Percentiles rank a stretch among this genome's conserved stretches.
These are phyloP conservation scores for Ophiostoma sp. DNA, from an alignment of 2,329 filamentous ascomycete genomes.

Conservation along the genomic window DNA sequence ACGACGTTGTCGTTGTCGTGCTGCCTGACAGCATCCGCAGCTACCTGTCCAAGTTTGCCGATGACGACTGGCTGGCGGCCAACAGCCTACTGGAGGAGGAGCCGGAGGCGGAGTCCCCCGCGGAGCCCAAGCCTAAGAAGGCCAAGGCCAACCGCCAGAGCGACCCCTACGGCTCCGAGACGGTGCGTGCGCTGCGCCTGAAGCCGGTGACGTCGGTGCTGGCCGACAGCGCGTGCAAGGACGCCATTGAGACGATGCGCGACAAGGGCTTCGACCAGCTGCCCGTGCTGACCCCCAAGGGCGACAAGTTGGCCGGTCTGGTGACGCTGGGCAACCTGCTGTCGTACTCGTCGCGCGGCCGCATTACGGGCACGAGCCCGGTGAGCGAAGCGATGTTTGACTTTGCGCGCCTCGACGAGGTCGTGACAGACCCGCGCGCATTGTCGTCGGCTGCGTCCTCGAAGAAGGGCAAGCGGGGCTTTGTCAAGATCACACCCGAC, in stretches of 20 bases:
- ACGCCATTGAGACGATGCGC: slow-evolving; percentile 95
- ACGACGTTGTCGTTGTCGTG: slow-evolving; percentile 84
- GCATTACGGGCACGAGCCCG: slow-evolving; percentile 65
- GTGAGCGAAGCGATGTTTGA: slow-evolving; percentile 95
- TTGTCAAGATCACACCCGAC: slow-evolving; percentile 89
- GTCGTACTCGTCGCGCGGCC: slow-evolving; percentile 78
- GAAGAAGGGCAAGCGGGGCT: slow-evolving; percentile 54
- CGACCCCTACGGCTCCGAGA: slow-evolving; percentile 72
- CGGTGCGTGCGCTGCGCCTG: slow-evolving; percentile 74
- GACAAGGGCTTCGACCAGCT: slow-evolving; percentile 98
- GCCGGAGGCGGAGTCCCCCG: not conserved
- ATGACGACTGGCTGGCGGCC: slow-evolving; percentile 97
- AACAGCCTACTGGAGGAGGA: slow-evolving; percentile 75
- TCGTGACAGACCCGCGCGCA: slow-evolving; percentile 73
- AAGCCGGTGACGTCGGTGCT: slow-evolving; percentile 89
- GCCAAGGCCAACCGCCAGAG: slow-evolving; percentile 44
- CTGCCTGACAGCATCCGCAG: slow-evolving; percentile 94
- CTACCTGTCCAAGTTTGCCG: slow-evolving; percentile 96
- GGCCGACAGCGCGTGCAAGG: slow-evolving; percentile 64
- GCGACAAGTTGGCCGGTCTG: slow-evolving; percentile 74
- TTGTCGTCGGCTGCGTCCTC: not conserved
- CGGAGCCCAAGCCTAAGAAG: slow-evolving; percentile 32
- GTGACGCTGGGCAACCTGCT: slow-evolving; percentile 93
- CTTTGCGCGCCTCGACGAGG: slow-evolving; percentile 79
- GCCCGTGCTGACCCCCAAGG: slow-evolving; percentile 69